These are phyloP conservation scores for Melastoma candidum DNA, from an alignment of 441 rosid species.

Conservation along the genomic window DNA sequence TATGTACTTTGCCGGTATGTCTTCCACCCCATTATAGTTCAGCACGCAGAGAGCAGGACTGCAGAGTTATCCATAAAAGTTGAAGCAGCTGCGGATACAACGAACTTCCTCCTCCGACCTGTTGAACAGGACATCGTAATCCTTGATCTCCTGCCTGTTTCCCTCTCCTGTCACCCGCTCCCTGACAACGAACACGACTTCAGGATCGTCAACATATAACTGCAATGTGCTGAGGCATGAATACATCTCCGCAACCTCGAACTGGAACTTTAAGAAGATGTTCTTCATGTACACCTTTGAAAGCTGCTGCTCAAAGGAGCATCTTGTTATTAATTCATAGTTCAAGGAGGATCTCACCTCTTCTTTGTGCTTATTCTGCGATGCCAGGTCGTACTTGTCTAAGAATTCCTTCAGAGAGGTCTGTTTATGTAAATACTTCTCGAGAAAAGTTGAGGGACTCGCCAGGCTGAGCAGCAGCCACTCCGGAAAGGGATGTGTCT, in stretches of 20 bases:
- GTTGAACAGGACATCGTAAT: slow-evolving; percentile 74
- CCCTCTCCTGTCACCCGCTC: slow-evolving; percentile 63
- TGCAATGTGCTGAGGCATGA: slow-evolving; percentile 84
- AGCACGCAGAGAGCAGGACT: slow-evolving; percentile 82
- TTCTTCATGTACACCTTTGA: slow-evolving; percentile 61
- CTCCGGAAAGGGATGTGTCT: slow-evolving; percentile 69
- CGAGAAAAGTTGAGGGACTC: slow-evolving; percentile 54
- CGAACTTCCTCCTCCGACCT: slow-evolving; percentile 66
- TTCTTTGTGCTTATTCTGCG: slow-evolving; percentile 72
- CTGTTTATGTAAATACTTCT: slow-evolving; percentile 71
- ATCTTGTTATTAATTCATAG: slow-evolving; percentile 55
- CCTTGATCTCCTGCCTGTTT: slow-evolving; percentile 64
- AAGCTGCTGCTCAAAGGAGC: slow-evolving; percentile 79
- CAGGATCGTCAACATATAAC: slow-evolving; percentile 49
- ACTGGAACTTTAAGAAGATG: slow-evolving; percentile 60
- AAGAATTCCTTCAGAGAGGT: slow-evolving; percentile 88
- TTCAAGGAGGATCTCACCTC: slow-evolving; percentile 43
- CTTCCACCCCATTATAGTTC: slow-evolving; percentile 87
- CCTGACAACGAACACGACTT: slow-evolving; percentile 66
- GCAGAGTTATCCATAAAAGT: slow-evolving; percentile 74
- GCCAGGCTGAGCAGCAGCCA: slow-evolving; percentile 40
- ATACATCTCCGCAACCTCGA: slow-evolving; percentile 88
- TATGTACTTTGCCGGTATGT: slow-evolving; percentile 56
- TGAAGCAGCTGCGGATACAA: slow-evolving; percentile 89
- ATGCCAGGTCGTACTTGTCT: slow-evolving; percentile 71